Percentiles rank a stretch among this genome's conserved stretches.
Evolutionary conservation across 2,329 filamentous ascomycete species (phyloP).

Genomic region (Mycosphaerella sp.): DNA sequence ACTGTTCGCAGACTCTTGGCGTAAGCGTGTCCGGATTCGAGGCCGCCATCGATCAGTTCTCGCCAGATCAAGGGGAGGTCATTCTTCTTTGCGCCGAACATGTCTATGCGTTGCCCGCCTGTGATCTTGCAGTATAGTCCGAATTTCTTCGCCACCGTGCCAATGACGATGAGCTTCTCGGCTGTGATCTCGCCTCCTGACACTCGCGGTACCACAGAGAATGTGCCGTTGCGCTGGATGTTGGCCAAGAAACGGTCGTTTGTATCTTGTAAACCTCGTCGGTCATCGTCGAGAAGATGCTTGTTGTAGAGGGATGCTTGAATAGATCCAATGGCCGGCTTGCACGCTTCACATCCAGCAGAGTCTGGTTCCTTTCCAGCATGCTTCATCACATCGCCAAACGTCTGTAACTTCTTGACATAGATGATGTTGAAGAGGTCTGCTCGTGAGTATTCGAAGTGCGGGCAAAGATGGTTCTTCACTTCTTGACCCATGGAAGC

Average conservation of each 20-base stretch:
- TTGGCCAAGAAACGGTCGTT: slow-evolving; percentile 86
- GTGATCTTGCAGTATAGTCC: slow-evolving; percentile 87
- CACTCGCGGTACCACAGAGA: slow-evolving; percentile 78
- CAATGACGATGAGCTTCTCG: slow-evolving; percentile 76
- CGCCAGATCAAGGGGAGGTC: slow-evolving; percentile 79
- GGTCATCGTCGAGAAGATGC: slow-evolving; percentile 66
- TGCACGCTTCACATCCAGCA: slow-evolving; percentile 81
- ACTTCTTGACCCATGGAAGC: slow-evolving; percentile 77
- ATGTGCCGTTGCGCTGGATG: slow-evolving; percentile 86
- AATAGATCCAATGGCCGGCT: slow-evolving; percentile 74
- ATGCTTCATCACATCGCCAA: slow-evolving; percentile 70
- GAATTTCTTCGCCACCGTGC: slow-evolving; percentile 77
- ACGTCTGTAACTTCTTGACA: slow-evolving; percentile 67
- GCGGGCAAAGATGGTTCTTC: slow-evolving; percentile 76
- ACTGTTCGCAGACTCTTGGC: slow-evolving; percentile 83
- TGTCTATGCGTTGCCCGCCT: slow-evolving; percentile 82
- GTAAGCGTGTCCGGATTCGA: slow-evolving; percentile 88
- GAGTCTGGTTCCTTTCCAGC: slow-evolving; percentile 65
- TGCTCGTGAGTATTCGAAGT: slow-evolving; percentile 76
- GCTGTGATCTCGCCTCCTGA: slow-evolving; percentile 82
- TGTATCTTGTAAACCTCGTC: slow-evolving; percentile 77
- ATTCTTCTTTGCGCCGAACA: slow-evolving; percentile 87
- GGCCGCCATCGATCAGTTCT: slow-evolving; percentile 70
- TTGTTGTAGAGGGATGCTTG: slow-evolving; percentile 76
- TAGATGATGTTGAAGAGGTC: slow-evolving; percentile 88